Evolutionary conservation across 352 stramenopile species (phyloP).

Genomic region (Phytopythium kandeliae): DNA sequence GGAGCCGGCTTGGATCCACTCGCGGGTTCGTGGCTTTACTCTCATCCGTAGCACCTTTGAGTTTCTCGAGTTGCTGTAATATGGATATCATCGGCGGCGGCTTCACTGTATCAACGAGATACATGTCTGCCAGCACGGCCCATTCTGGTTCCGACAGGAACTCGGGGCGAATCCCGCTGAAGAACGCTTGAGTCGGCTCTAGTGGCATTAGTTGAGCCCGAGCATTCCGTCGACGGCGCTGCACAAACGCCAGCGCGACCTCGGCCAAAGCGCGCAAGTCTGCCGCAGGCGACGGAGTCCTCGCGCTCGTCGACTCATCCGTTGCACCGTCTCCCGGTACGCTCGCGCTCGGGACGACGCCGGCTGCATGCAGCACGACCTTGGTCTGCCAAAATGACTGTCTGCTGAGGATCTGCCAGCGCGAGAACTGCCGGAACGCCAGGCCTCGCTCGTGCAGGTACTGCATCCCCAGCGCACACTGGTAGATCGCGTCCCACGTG

Average conservation of each 20-base stretch:
- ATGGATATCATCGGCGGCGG: background rate
- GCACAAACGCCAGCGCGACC: background rate
- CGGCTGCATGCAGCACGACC: background rate
- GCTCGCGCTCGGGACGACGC: background rate
- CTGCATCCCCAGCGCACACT: background rate
- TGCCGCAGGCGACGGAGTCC: background rate
- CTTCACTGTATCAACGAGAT: background rate
- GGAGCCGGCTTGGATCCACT: background rate
- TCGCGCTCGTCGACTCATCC: background rate
- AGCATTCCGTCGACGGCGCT: background rate
- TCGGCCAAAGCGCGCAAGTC: background rate
- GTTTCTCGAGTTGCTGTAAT: background rate
- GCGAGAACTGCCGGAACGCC: background rate
- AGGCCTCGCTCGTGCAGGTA: background rate
- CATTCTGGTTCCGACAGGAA: background rate
- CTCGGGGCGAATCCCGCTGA: background rate
- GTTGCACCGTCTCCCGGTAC: background rate
- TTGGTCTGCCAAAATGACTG: background rate
- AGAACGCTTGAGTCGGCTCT: background rate
- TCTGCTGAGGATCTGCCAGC: background rate
- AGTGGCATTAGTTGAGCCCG: background rate
- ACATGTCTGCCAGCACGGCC: background rate
- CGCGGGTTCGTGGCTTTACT: background rate
- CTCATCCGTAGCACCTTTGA: background rate
- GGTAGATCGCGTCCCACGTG: background rate